phyloP scores from a whole-genome alignment of 768 basidiomycete species.

The Lentinula boryana region DNA sequence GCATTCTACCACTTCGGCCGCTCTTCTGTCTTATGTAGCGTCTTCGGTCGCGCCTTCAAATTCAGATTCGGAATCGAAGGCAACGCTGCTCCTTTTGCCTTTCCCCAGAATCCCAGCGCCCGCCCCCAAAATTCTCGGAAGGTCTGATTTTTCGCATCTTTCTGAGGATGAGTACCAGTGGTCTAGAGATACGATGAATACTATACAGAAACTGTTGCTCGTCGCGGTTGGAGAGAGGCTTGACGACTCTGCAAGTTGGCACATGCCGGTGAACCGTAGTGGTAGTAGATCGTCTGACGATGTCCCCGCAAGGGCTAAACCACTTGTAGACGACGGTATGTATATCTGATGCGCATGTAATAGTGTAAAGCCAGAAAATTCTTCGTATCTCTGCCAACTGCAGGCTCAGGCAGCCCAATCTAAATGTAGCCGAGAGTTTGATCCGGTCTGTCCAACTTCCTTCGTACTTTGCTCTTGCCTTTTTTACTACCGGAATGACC shows the following conservation, averaged over 20 bases:
- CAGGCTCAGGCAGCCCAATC: no score
- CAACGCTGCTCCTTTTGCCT: slow-evolving; percentile 42
- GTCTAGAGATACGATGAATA: slow-evolving; percentile 25
- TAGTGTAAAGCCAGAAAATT: no score
- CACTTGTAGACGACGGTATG: not conserved
- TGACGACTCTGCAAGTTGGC: not conserved
- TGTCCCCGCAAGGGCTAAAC: not conserved
- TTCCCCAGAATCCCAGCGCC: slow-evolving; percentile 35
- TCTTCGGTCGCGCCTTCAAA: slow-evolving; percentile 5
- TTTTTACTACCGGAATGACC: not conserved
- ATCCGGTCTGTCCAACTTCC: not conserved
- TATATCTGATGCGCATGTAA: not conserved
- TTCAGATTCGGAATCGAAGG: slow-evolving; percentile 7
- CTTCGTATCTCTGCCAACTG: no score
- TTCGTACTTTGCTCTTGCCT: not conserved
- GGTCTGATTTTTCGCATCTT: slow-evolving; percentile 25
- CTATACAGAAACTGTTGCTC: slow-evolving; percentile 31
- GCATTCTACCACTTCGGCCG: slow-evolving; percentile 42
- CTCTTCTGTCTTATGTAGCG: slow-evolving; percentile 38
- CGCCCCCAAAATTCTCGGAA: slow-evolving; percentile 32
- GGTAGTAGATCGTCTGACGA: not conserved
- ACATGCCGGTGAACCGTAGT: not conserved
- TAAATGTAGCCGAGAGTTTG: not conserved
- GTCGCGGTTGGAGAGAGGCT: slow-evolving; percentile 17
- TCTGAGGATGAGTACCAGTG: slow-evolving; percentile 28